These are phyloP conservation scores for Xylaria sp. DNA, from an alignment of 495 filamentous ascomycete species.

Conservation along the genomic window DNA sequence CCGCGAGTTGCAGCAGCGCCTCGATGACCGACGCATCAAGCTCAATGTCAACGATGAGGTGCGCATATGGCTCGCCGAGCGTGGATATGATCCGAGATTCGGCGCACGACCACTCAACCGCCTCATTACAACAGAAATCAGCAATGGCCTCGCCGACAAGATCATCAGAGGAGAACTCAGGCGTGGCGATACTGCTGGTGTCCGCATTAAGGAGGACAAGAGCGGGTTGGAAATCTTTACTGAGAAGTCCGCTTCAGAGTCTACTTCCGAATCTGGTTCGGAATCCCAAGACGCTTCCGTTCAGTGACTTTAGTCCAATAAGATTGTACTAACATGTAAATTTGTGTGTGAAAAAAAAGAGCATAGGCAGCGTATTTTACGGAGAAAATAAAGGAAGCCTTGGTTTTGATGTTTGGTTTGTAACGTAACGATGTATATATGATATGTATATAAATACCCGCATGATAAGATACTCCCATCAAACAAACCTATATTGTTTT, in stretches of 20 bases:
- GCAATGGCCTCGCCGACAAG: conserved; percentile 85
- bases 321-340: conserved; percentile 1
- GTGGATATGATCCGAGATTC: conserved; percentile 88
- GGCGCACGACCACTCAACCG: conserved; percentile 94
- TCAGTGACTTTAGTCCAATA: background rate
- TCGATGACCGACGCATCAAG: conserved; percentile 84
- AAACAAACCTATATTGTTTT: background rate
- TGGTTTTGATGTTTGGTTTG: background rate
- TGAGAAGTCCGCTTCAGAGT: conserved; percentile 8
- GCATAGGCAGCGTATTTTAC: conserved; percentile 11
- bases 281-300: background rate
- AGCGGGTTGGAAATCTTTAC: conserved; percentile 55
- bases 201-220: conserved; percentile 66
- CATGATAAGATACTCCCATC: background rate
- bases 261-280: background rate
- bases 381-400: background rate
- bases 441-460: background rate
- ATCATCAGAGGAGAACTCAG: conserved; percentile 87
- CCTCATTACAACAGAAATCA: conserved; percentile 85
- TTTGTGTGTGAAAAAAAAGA: conserved; percentile 7
- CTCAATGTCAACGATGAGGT: conserved; percentile 74
- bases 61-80: conserved; percentile 83
- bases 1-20: conserved; percentile 79
- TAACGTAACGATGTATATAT: background rate
- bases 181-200: conserved; percentile 72